These are phyloP conservation scores for Diutina siamensis DNA, from an alignment of 1,139 yeast genomes.

Conservation along the genomic window DNA sequence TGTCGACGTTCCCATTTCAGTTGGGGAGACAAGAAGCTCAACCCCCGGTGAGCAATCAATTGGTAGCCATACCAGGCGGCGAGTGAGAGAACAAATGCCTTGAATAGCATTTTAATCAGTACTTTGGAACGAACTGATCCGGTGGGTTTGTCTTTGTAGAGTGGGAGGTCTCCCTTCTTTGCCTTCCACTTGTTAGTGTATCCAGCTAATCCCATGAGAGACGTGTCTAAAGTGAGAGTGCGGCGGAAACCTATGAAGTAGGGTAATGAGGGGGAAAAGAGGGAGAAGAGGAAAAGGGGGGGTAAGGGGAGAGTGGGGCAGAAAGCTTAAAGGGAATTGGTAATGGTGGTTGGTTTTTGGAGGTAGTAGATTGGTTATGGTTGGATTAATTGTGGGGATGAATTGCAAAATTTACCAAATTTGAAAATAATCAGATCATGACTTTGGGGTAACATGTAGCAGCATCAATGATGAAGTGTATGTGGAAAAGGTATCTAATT, in stretches of 20 bases:
- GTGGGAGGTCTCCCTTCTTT: constrained; percentile 7
- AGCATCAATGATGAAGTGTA: background rate
- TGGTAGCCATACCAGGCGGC: constrained; percentile 24
- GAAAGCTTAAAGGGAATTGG: no score
- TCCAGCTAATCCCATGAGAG: background rate
- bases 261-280: background rate
- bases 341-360: no score
- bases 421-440: no score
- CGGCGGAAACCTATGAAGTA: background rate
- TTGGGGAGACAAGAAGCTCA: constrained; percentile 10
- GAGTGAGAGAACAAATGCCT: constrained; percentile 28
- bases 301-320: no score
- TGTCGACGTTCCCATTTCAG: constrained; percentile 22
- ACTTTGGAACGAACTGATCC: background rate
- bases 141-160: constrained; percentile 6
- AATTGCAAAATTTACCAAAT: no score
- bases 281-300: background rate
- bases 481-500: no score
- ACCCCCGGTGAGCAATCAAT: constrained; percentile 7
- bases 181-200: constrained; percentile 11
- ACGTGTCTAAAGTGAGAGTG: background rate
- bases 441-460: background rate
- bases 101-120: constrained; percentile 24
- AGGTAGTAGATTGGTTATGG: no score
- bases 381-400: no score